phyloP scores from a whole-genome alignment of 176 grass and related monocot species.

The Pontederia crassipes region DNA sequence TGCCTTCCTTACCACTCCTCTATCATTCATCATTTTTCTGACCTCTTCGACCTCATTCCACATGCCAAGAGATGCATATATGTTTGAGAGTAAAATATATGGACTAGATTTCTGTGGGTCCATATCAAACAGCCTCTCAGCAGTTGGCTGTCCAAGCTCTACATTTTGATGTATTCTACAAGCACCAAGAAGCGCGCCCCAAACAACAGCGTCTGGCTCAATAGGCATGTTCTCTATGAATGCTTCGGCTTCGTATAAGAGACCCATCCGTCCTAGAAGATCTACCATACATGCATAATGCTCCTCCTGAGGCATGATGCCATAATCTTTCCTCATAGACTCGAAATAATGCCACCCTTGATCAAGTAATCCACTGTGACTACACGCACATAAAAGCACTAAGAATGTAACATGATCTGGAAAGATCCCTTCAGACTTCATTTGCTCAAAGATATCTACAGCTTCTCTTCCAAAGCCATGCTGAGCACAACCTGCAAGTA shows the following conservation, averaged over 20 bases:
- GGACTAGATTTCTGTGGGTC: slow-evolving; percentile 52
- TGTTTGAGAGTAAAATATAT: slow-evolving; percentile 64
- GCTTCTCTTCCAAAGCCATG: slow-evolving; percentile 13
- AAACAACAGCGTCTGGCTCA: slow-evolving; percentile 17
- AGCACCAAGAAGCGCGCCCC: slow-evolving; percentile 17
- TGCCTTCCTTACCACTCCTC: slow-evolving; percentile 40
- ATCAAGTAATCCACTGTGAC: slow-evolving; percentile 16
- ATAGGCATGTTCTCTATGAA: slow-evolving; percentile 20
- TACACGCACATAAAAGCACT: slow-evolving; percentile 18
- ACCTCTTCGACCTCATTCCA: slow-evolving; percentile 55
- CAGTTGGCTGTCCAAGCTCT: slow-evolving; percentile 24
- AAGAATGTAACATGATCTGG: slow-evolving; percentile 21
- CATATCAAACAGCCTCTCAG: slow-evolving; percentile 46
- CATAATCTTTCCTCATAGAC: slow-evolving; percentile 1
- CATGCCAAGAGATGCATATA: slow-evolving; percentile 58
- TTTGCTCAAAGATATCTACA: slow-evolving; percentile 12
- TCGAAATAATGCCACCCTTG: slow-evolving; percentile 11
- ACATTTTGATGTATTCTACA: slow-evolving; percentile 17
- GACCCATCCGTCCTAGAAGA: slow-evolving; percentile 14
- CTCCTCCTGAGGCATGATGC: slow-evolving; percentile 1
- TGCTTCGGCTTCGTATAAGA: slow-evolving; percentile 6
- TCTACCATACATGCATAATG: slow-evolving; percentile 25
- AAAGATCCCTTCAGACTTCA: slow-evolving; percentile 4
- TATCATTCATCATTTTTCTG: slow-evolving; percentile 44
- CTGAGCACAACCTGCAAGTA: slow-evolving; percentile 11